Conservation (phyloP, 2,329 filamentous ascomycete genomes). For the Meredithiella fracta region DNA sequence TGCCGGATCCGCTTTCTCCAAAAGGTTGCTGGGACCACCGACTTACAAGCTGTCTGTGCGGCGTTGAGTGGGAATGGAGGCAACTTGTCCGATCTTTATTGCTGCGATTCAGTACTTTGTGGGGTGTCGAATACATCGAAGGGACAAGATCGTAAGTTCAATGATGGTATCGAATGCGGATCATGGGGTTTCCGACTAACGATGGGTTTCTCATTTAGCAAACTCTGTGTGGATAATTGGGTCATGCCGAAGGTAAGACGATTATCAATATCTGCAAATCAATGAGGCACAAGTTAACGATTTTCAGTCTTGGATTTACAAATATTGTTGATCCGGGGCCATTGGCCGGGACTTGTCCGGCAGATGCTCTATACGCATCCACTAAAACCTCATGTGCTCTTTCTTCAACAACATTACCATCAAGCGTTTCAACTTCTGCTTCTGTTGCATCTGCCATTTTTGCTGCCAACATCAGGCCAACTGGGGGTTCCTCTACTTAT, state of each 20-base stretch:
- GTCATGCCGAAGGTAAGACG: slow-evolving; percentile 13
- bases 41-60: slow-evolving; percentile 7
- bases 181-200: background rate
- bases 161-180: background rate
- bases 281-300: background rate
- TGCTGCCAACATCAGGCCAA: background rate
- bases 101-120: slow-evolving; percentile 14
- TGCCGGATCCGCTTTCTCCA: slow-evolving; percentile 12
- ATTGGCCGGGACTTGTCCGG: slow-evolving; percentile 4
- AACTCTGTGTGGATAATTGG: slow-evolving; percentile 13
- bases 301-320: slow-evolving; percentile 11
- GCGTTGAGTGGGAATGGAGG: slow-evolving; percentile 1
- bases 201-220: slow-evolving; percentile 7
- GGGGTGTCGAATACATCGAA: slow-evolving; percentile 11
- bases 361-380: slow-evolving; percentile 9
- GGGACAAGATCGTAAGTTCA: slow-evolving; percentile 14
- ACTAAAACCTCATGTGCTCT: slow-evolving; percentile 2
- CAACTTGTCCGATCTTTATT: slow-evolving; percentile 12
- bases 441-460: background rate
- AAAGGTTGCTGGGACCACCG: slow-evolving; percentile 8
- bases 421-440: background rate
- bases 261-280: background rate
- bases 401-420: background rate
- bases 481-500: background rate
- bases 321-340: slow-evolving; percentile 12